These are phyloP conservation scores for Escallonia rubra DNA, from an alignment of 129 eudicot species.

Conservation along the genomic window DNA sequence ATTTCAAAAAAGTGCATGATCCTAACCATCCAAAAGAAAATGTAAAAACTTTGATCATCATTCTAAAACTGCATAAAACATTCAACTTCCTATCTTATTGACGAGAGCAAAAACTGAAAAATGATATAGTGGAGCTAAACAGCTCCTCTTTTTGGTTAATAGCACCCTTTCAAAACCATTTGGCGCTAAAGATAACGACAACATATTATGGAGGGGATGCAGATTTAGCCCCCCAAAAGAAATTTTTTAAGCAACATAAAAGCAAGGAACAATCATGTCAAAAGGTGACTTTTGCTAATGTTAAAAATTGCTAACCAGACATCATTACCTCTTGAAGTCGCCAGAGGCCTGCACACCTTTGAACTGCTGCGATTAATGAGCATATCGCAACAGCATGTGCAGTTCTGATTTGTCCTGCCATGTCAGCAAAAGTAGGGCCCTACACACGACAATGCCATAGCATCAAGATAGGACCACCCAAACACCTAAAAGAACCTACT, in stretches of 20 bases:
- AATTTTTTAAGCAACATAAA: neutral
- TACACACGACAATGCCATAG: conserved; percentile 24
- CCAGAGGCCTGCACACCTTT: conserved; percentile 83
- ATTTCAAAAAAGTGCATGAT: no score
- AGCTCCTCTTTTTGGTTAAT: no score
- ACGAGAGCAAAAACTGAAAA: no score
- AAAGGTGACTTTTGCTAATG: neutral
- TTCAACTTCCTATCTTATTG: no score
- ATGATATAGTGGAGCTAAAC: no score
- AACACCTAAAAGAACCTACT: neutral
- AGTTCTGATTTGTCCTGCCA: conserved; percentile 35
- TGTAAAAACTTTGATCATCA: no score
- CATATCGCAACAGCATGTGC: conserved; percentile 60
- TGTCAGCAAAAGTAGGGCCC: conserved; percentile 61
- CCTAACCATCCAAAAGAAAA: no score
- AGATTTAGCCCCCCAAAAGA: no score
- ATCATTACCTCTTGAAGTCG: conserved; percentile 79
- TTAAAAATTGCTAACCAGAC: neutral
- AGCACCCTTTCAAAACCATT: no score
- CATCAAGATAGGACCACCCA: conserved; percentile 5
- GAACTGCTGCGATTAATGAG: conserved; percentile 72
- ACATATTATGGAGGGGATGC: no score
- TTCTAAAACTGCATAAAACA: no score
- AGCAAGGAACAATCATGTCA: neutral
- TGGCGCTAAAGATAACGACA: no score